These are phyloP conservation scores for Beauveria pseudobassiana DNA, from an alignment of 2,329 filamentous ascomycete species.

Conservation along the genomic window DNA sequence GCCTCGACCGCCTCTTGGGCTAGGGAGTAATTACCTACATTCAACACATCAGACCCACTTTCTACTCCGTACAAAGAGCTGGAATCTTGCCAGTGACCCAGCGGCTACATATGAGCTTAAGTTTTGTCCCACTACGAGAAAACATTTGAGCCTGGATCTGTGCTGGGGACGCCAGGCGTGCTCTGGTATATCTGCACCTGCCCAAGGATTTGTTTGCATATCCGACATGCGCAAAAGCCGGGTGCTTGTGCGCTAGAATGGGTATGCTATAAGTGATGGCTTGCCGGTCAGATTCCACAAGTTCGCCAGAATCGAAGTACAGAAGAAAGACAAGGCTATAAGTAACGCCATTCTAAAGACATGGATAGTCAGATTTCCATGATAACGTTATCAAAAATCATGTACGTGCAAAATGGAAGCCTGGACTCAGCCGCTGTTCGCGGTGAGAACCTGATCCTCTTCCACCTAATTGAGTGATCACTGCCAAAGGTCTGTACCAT, in stretches of 20 bases:
- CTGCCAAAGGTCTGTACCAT: slow-evolving; percentile 56
- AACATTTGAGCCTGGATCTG: neutral
- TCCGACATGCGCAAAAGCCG: neutral
- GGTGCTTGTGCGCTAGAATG: neutral
- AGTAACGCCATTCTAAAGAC: neutral
- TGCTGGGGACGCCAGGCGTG: too few relatives aligned
- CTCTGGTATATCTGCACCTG: too few relatives aligned
- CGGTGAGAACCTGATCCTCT: slow-evolving; percentile 63
- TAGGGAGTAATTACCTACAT: neutral
- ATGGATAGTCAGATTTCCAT: slow-evolving; percentile 2
- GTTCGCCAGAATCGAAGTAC: neutral
- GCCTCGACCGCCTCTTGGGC: neutral
- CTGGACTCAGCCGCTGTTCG: slow-evolving; percentile 16
- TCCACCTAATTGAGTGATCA: slow-evolving; percentile 51
- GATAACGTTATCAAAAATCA: neutral
- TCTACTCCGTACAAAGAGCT: neutral
- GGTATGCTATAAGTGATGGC: neutral
- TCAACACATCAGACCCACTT: slow-evolving; percentile 5
- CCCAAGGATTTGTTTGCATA: too few relatives aligned
- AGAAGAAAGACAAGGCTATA: neutral
- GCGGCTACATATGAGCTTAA: neutral
- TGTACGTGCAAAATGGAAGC: neutral
- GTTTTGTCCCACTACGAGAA: neutral
- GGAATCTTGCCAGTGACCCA: neutral
- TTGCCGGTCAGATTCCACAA: neutral